Evolutionary conservation across 1,284 basidiomycete species (phyloP).

Genomic region (Pseudozyma sp.): DNA sequence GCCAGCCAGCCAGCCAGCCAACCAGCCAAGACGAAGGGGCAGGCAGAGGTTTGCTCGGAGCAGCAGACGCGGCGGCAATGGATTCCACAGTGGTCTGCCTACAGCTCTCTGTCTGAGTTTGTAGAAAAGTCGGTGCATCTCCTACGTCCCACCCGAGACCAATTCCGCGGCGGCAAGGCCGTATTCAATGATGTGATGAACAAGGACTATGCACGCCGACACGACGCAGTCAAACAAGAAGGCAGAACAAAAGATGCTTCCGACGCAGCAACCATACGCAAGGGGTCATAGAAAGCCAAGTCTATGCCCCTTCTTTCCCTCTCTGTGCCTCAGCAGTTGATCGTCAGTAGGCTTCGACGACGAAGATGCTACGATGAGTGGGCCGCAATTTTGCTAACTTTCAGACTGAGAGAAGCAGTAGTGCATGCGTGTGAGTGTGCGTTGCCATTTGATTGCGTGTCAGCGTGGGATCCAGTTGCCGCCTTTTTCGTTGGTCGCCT

Average conservation of each 20-base stretch:
- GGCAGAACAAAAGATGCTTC: conserved; percentile 13
- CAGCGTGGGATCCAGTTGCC: neutral
- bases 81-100: too few relatives aligned
- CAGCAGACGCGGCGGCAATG: too few relatives aligned
- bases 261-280: conserved; percentile 5
- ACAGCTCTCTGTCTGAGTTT: too few relatives aligned
- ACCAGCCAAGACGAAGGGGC: too few relatives aligned
- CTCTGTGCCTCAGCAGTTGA: too few relatives aligned
- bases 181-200: neutral
- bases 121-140: too few relatives aligned
- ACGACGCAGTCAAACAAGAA: neutral
- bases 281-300: neutral
- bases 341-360: neutral
- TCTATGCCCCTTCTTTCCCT: too few relatives aligned
- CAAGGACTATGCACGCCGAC: neutral
- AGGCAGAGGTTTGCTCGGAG: too few relatives aligned
- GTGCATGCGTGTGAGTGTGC: neutral
- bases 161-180: too few relatives aligned
- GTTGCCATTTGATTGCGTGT: neutral
- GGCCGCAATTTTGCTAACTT: neutral
- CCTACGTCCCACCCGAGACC: too few relatives aligned
- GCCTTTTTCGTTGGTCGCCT: neutral
- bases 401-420: neutral
- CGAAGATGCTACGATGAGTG: neutral
- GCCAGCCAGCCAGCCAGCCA: too few relatives aligned